Evolutionary conservation across 495 filamentous ascomycete species (phyloP).

Genomic region (Penicillium antarcticum): DNA sequence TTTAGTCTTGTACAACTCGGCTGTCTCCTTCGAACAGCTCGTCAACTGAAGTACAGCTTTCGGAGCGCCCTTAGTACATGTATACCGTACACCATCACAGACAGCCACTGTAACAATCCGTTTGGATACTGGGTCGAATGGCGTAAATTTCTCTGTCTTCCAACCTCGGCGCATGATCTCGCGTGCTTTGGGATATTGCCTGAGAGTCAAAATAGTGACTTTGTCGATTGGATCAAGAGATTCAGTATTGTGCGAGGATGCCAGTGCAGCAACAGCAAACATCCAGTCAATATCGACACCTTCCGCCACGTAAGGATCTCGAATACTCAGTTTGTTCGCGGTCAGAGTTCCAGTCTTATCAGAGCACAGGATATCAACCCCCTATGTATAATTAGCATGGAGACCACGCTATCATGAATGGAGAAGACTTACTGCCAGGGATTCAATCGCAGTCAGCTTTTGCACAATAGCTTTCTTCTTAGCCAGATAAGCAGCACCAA

Average conservation of each 20-base stretch:
- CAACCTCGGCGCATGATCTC: constrained; percentile 63
- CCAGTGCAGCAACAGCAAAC: constrained; percentile 69
- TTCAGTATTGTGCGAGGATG: constrained; percentile 71
- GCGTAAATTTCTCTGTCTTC: constrained; percentile 67
- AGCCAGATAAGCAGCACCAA: constrained; percentile 89
- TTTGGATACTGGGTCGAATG: constrained; percentile 74
- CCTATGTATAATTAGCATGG: constrained; percentile 35
- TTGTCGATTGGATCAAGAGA: constrained; percentile 73
- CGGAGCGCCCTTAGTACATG: constrained; percentile 69
- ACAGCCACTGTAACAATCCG: constrained; percentile 62
- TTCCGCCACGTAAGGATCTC: constrained; percentile 68
- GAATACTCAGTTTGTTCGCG: constrained; percentile 68
- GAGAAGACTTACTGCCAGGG: constrained; percentile 59
- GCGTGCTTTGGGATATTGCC: constrained; percentile 62
- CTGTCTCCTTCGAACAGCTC: constrained; percentile 57
- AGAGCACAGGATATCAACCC: constrained; percentile 95
- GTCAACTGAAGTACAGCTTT: constrained; percentile 66
- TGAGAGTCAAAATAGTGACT: constrained; percentile 64
- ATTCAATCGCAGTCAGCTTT: constrained; percentile 93
- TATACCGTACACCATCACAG: constrained; percentile 60
- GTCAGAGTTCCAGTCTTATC: constrained; percentile 82
- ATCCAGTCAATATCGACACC: constrained; percentile 73
- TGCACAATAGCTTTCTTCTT: constrained; percentile 96
- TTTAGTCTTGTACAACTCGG: constrained; percentile 60
- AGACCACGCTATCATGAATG: not conserved